Base-by-base conservation (phyloP, 495 filamentous ascomycete genomes). In the Aspergillus kassunensis region DNA sequence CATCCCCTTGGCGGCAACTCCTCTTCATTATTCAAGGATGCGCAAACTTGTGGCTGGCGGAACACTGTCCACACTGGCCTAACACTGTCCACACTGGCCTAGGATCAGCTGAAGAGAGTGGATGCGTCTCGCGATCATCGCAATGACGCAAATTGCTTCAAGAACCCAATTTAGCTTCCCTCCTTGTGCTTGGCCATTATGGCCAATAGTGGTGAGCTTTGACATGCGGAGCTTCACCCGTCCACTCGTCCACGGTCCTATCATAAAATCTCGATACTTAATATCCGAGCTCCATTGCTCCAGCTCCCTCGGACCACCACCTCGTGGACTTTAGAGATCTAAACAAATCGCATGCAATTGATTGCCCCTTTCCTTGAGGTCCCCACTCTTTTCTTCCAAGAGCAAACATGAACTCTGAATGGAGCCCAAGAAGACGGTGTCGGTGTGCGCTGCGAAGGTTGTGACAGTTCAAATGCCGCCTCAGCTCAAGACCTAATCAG, bases 31-130 rank as follows among this genome's bases (percentile, higher is more conserved):
- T 30, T 19, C 41, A 8, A 35, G 9, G 20, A 34, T 25, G 29
- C 36, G 43, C 31, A 20, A 21, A 44, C 24, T 42, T 40, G 53
- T 56, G 53, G 53, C 49, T 55, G 56, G 44, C 43, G 43, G 51
- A 27, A 42, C 35, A 36, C 30, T 13, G 16, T 27, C 21, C 48
- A 50, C 19, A 35, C 23, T 51, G 25, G 34, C 43, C 19, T 42
- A 20, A 42, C 35, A 36, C 30, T 13, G 16, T 27, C 21, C 48
- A 50, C 19, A 35, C 23, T 51, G 25, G 34, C 43, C 19, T 42
- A 20, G 37, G 39, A 56, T 51, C 39, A 42, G 53, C 49, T 35
- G 42, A 31, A 24, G 15, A 40, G 37, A 50, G 48, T 50, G 40
- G 53, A 27, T 39, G 13, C 8, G 24, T 13, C 45, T 52, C 24